Evolutionary conservation across 495 filamentous ascomycete genomes (phyloP).

Genomic region (Ascodesmis nigricans): DNA sequence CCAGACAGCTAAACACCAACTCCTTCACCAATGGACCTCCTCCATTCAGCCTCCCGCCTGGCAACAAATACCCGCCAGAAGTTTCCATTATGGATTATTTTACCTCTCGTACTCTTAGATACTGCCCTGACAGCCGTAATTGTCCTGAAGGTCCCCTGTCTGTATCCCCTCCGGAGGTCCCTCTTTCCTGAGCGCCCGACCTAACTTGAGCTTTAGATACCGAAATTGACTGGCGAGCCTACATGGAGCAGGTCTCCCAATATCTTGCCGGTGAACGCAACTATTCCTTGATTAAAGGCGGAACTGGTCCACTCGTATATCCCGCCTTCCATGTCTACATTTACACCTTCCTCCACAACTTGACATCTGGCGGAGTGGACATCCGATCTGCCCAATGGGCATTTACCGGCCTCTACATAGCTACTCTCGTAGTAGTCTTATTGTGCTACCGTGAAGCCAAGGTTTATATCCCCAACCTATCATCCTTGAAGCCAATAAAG

Average conservation of each 20-base stretch:
- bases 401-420: constrained; percentile 58
- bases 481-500: constrained; percentile 7
- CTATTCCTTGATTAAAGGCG: constrained; percentile 65
- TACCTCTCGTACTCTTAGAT: constrained; percentile 52
- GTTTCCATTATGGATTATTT: constrained; percentile 21
- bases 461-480: constrained; percentile 21
- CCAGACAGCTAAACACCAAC: too few relatives aligned
- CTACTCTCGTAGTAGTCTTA: constrained; percentile 52
- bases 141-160: constrained; percentile 75
- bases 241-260: constrained; percentile 78
- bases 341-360: constrained; percentile 53
- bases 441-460: constrained; percentile 57
- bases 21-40: constrained; percentile 14
- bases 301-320: constrained; percentile 84
- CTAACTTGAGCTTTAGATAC: constrained; percentile 41
- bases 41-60: constrained; percentile 6
- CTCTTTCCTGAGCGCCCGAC: neutral
- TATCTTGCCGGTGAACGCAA: constrained; percentile 68
- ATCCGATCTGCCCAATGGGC: constrained; percentile 59
- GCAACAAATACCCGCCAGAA: constrained; percentile 11
- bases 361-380: constrained; percentile 56
- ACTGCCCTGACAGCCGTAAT: constrained; percentile 49
- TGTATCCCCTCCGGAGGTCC: constrained; percentile 18
- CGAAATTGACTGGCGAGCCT: constrained; percentile 92
- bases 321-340: constrained; percentile 83